These are phyloP conservation scores for Chlorella sp. DNA, from an alignment of 139 green algal genomes.

Conservation along the genomic window DNA sequence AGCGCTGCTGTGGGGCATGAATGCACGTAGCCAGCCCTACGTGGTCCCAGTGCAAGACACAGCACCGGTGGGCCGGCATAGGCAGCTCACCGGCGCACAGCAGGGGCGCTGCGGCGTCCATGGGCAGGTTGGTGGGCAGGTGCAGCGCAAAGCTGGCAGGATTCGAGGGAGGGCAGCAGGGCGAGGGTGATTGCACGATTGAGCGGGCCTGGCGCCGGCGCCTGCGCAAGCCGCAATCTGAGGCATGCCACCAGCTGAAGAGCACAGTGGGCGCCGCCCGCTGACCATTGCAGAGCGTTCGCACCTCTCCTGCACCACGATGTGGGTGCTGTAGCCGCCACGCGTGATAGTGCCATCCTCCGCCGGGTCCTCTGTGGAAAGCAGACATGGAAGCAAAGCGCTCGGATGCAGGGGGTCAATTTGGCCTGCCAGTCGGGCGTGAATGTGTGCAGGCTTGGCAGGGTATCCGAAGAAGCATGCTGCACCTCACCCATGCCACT, in stretches of 20 bases:
- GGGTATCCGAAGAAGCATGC: too few species aligned
- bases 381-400: background rate
- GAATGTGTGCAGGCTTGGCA: background rate
- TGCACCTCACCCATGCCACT: too few species aligned
- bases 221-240: too few species aligned
- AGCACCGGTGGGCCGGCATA: too few species aligned
- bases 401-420: background rate
- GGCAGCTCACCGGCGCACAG: conserved; percentile 61
- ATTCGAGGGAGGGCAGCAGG: background rate
- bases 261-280: background rate
- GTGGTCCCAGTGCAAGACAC: too few species aligned
- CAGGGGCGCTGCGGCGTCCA: conserved; percentile 73
- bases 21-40: too few species aligned
- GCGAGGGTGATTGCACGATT: background rate
- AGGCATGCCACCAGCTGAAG: too few species aligned
- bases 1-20: too few species aligned
- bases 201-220: background rate
- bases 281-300: background rate
- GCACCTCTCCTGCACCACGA: conserved; percentile 64
- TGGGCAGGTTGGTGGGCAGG: conserved; percentile 67
- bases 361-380: background rate
- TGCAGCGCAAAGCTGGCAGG: conserved; percentile 50
- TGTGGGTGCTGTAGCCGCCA: conserved; percentile 78
- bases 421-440: too few species aligned
- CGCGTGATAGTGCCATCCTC: conserved; percentile 55